phyloP scores from a whole-genome alignment of 768 basidiomycete genomes.

The Amanita rubescens region DNA sequence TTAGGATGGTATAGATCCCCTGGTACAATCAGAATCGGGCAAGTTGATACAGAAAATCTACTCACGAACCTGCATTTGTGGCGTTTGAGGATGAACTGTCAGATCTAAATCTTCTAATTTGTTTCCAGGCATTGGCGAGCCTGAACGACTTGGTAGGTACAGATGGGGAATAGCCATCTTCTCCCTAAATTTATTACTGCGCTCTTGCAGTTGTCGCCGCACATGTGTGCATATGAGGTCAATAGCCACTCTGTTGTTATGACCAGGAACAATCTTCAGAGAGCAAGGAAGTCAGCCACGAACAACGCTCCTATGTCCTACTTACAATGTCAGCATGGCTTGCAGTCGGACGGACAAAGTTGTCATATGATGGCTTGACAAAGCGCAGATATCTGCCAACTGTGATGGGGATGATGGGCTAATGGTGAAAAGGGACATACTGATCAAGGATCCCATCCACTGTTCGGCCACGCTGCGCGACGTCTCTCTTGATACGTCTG shows the following conservation, averaged over 20 bases:
- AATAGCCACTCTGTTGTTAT: constrained; percentile 83
- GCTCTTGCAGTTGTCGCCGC: constrained; percentile 72
- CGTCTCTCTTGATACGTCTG: constrained; percentile 81
- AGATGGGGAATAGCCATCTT: constrained; percentile 56
- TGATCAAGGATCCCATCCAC: constrained; percentile 88
- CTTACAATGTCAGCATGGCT: constrained; percentile 83
- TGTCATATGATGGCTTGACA: constrained; percentile 93
- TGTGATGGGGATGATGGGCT: not conserved
- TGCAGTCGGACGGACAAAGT: constrained; percentile 85
- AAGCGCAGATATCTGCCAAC: constrained; percentile 74
- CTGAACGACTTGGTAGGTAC: constrained; percentile 28
- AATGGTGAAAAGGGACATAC: constrained; percentile 29
- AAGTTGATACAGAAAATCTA: not conserved
- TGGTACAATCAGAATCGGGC: constrained; percentile 19
- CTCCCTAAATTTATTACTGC: constrained; percentile 64
- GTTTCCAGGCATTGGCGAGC: constrained; percentile 30
- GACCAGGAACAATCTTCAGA: constrained; percentile 87
- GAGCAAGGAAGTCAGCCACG: not conserved
- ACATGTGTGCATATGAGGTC: constrained; percentile 92
- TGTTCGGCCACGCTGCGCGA: constrained; percentile 78
- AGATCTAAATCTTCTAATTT: constrained; percentile 44
- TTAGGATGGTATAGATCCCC: constrained; percentile 87
- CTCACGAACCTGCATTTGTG: constrained; percentile 61
- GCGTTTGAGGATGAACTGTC: constrained; percentile 66
- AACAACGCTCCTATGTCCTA: constrained; percentile 6